Conservation (phyloP, 2,329 filamentous ascomycete genomes). For the Esteya vermicola region DNA sequence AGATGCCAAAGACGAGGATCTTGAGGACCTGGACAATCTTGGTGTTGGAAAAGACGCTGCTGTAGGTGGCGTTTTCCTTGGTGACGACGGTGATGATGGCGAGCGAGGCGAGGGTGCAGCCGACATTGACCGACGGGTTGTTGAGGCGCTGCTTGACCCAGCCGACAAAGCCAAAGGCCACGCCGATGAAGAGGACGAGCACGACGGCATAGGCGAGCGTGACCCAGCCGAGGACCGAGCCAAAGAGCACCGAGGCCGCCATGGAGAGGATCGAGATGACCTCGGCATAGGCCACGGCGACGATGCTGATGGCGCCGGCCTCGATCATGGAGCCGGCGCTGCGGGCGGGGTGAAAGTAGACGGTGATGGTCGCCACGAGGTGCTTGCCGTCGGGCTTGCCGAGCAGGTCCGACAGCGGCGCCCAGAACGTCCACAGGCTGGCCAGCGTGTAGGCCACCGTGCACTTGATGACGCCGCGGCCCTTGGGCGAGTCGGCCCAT, state of each 20-base stretch:
- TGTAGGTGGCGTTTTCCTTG: constrained; percentile 79
- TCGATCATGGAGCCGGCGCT: constrained; percentile 83
- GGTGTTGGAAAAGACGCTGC: constrained; percentile 63
- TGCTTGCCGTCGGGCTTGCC: constrained; percentile 86
- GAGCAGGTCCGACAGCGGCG: constrained; percentile 55
- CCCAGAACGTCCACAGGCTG: constrained; percentile 73
- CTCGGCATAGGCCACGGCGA: constrained; percentile 67
- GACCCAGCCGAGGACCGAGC: constrained; percentile 49
- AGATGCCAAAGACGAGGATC: constrained; percentile 68
- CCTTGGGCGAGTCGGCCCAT: constrained; percentile 58
- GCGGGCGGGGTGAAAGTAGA: constrained; percentile 86
- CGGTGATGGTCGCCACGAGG: constrained; percentile 82
- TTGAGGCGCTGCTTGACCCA: constrained; percentile 75
- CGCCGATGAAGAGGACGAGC: constrained; percentile 70
- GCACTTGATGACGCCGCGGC: constrained; percentile 76
- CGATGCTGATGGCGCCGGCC: constrained; percentile 60
- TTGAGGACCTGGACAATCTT: constrained; percentile 74
- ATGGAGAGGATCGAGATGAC: constrained; percentile 72
- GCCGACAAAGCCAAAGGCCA: constrained; percentile 72
- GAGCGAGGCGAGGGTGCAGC: constrained; percentile 72
- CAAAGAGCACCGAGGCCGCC: constrained; percentile 73
- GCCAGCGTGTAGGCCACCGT: constrained; percentile 79
- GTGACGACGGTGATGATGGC: constrained; percentile 83
- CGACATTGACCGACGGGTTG: constrained; percentile 69
- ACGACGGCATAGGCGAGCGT: constrained; percentile 65